These are phyloP conservation scores for Xylaria castorea DNA, from an alignment of 495 filamentous ascomycete genomes.

Conservation along the genomic window DNA sequence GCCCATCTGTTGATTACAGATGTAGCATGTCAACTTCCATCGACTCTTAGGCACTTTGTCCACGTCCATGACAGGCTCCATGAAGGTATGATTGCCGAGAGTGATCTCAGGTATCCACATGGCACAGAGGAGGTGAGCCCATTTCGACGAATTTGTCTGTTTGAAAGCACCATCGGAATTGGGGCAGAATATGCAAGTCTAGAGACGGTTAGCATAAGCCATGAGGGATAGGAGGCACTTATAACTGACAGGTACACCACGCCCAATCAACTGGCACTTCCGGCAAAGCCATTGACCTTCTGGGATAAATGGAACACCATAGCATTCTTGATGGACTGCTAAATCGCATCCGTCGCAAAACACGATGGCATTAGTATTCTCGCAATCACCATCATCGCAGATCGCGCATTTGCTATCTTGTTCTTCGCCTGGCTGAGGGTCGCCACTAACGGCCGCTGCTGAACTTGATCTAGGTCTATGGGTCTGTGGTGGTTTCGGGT, in stretches of 20 bases:
- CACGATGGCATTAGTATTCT: slow-evolving; percentile 99
- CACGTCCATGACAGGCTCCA: slow-evolving; percentile 97
- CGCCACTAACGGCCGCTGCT: slow-evolving; percentile 89
- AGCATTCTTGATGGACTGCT: slow-evolving; percentile 98
- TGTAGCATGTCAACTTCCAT: slow-evolving; percentile 95
- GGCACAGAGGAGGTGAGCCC: slow-evolving; percentile 95
- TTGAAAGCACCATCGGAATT: slow-evolving; percentile 99
- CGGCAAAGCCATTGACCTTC: slow-evolving; percentile 98
- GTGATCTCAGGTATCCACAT: slow-evolving; percentile 99
- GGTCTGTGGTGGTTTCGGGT: slow-evolving; percentile 92
- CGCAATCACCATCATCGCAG: slow-evolving; percentile 97
- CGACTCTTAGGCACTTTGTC: slow-evolving; percentile 93
- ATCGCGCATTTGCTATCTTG: slow-evolving; percentile 98
- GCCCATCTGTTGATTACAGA: slow-evolving; percentile 96
- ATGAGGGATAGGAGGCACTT: slow-evolving; percentile 24
- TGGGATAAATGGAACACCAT: slow-evolving; percentile 97
- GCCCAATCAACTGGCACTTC: slow-evolving; percentile 93
- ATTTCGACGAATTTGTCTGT: slow-evolving; percentile 91
- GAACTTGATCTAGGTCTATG: slow-evolving; percentile 90
- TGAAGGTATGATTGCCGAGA: slow-evolving; percentile 93
- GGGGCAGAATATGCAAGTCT: slow-evolving; percentile 97
- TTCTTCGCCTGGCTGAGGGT: slow-evolving; percentile 86
- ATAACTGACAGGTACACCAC: slow-evolving; percentile 77
- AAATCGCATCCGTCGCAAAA: slow-evolving; percentile 99
- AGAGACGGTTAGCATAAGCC: slow-evolving; percentile 26